Conservation (phyloP, 495 filamentous ascomycete genomes). For the Podospora comata region DNA sequence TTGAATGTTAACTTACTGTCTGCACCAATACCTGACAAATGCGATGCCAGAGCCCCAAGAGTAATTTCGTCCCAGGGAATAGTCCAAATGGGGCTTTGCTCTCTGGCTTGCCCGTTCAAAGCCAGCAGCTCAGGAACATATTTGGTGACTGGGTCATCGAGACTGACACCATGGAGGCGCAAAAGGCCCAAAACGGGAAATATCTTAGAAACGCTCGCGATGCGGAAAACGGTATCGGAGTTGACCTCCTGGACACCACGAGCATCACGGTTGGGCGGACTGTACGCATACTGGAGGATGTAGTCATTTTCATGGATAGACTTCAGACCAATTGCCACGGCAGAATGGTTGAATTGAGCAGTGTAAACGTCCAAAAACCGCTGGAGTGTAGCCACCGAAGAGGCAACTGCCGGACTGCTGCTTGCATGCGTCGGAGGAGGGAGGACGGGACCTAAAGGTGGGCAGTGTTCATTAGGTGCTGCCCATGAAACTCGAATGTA, state of each 20-base stretch:
- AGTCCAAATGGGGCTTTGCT: slow-evolving; percentile 27
- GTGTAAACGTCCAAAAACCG: slow-evolving; percentile 4
- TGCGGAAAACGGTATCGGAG: slow-evolving; percentile 47
- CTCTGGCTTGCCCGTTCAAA: slow-evolving; percentile 28
- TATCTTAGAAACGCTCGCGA: slow-evolving; percentile 54
- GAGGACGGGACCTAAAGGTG: slow-evolving; percentile 35
- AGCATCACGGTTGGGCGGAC: slow-evolving; percentile 28
- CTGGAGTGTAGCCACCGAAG: slow-evolving; percentile 11
- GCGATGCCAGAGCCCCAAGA: slow-evolving; percentile 37
- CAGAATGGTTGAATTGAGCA: slow-evolving; percentile 23
- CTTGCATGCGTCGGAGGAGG: slow-evolving; percentile 29
- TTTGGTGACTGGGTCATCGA: slow-evolving; percentile 47
- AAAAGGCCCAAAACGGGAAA: slow-evolving; percentile 46
- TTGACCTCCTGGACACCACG: slow-evolving; percentile 36
- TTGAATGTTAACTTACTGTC: slow-evolving; percentile 29
- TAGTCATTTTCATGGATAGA: slow-evolving; percentile 36
- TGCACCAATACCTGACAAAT: slow-evolving; percentile 36
- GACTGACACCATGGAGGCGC: slow-evolving; percentile 34
- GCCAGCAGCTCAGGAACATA: slow-evolving; percentile 42
- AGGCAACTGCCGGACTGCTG: slow-evolving; percentile 20
- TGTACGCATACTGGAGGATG: slow-evolving; percentile 35
- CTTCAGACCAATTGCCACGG: slow-evolving; percentile 35
- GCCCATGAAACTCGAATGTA: neutral
- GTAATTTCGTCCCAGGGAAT: slow-evolving; percentile 42
- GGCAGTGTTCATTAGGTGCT: slow-evolving; percentile 21